Evolutionary conservation across 1,284 basidiomycete species (phyloP).

Genomic region (Sphagnurus paluster): DNA sequence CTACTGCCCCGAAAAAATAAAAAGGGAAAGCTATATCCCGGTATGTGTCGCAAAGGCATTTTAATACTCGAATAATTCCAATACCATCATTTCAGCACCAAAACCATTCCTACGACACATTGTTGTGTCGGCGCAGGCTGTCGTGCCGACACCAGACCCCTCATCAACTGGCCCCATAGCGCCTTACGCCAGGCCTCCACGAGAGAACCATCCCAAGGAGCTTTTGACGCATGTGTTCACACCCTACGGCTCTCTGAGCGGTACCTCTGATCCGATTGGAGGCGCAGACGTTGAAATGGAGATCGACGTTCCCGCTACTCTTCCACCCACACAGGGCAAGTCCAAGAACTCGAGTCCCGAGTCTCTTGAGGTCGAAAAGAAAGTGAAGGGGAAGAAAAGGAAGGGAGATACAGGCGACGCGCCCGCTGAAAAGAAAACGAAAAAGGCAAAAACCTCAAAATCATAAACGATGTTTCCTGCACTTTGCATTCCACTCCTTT

Average conservation of each 20-base stretch:
- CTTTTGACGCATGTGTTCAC: constrained; percentile 63
- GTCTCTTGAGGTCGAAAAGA: constrained; percentile 8
- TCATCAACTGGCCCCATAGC: constrained; percentile 17
- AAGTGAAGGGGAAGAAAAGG: constrained; percentile 44
- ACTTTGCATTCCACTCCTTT: background rate
- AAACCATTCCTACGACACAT: constrained; percentile 58
- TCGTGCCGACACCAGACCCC: constrained; percentile 32
- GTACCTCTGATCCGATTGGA: constrained; percentile 9
- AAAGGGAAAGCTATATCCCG: constrained; percentile 56
- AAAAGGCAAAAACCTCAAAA: constrained; percentile 38
- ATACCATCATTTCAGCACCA: constrained; percentile 34
- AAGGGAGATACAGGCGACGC: constrained; percentile 38
- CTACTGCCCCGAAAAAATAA: constrained; percentile 63
- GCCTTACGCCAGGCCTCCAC: constrained; percentile 50
- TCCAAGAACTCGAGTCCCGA: constrained; percentile 4
- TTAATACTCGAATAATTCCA: background rate
- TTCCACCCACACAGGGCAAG: constrained; percentile 7
- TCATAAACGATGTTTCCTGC: background rate
- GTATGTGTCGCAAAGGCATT: constrained; percentile 33
- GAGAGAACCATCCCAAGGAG: constrained; percentile 58
- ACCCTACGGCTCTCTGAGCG: constrained; percentile 56
- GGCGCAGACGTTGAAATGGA: constrained; percentile 21
- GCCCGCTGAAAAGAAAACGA: constrained; percentile 33
- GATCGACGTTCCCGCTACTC: constrained; percentile 8
- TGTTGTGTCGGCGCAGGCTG: constrained; percentile 52